These are phyloP conservation scores for Coemansia sp. DNA, from an alignment of 192 early-diverging fungal genomes.

Conservation along the genomic window DNA sequence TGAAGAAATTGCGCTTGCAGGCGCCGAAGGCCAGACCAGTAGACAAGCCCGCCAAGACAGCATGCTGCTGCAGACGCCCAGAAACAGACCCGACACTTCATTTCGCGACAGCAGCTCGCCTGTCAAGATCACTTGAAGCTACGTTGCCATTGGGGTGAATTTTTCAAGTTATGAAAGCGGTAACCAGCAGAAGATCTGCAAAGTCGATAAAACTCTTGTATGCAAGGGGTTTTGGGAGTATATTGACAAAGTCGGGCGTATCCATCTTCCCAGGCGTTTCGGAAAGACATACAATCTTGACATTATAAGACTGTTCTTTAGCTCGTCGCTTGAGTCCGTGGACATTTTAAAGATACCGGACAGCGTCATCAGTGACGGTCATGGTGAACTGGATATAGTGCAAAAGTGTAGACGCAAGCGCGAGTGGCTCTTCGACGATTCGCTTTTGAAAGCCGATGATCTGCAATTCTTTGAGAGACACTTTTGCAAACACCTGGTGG, in stretches of 20 bases:
- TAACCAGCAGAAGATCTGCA: not conserved
- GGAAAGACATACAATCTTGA: conserved; percentile 9
- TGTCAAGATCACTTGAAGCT: not conserved
- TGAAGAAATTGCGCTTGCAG: no score
- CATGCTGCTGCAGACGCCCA: no score
- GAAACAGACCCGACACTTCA: no score
- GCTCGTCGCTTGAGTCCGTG: not conserved
- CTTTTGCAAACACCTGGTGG: not conserved
- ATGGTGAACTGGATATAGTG: not conserved
- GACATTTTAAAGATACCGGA: not conserved
- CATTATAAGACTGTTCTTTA: conserved; percentile 1
- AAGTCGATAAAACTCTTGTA: conserved; percentile 9
- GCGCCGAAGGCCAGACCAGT: no score
- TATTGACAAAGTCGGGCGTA: not conserved
- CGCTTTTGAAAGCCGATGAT: conserved; percentile 1
- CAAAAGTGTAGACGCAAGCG: not conserved
- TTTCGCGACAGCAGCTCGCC: no score
- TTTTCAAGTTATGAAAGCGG: not conserved
- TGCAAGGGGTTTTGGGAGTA: conserved; percentile 12
- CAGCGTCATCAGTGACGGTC: not conserved
- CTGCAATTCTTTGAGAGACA: conserved; percentile 5
- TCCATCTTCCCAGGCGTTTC: conserved; percentile 9
- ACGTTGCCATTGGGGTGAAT: not conserved
- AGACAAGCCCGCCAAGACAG: no score
- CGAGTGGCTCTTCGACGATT: conserved; percentile 3